Evolutionary conservation across 176 grass and related monocot species (phyloP), one percentile per base, ranked within the genome.

Genomic region (Ensete ventricosum): DNA sequence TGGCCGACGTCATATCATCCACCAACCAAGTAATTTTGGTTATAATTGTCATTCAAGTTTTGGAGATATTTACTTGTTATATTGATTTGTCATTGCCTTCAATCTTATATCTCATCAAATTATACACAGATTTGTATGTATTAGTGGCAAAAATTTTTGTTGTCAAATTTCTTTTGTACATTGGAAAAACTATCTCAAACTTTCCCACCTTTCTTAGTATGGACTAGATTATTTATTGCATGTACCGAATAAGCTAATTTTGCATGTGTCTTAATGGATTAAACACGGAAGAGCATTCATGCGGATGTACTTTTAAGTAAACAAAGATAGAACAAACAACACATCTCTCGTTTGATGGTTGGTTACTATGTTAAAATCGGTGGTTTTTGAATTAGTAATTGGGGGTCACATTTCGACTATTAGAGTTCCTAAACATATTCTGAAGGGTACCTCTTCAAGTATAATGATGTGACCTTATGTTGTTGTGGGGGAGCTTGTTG

Each of bases 1-100:
- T 98, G 94, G 94, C 94, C 94, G 83, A 98, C 94, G 71, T 98
- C 94, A 59, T 98, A 87, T 73, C 94, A 98, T 82, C 94, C 94
- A 50, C 75, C 82, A 60, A 62, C 79, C 14, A 82, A 87, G 94
- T 98, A 81, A 76, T 81, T 80, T 64, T 26, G 52, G 9, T 53
- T 52, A 53, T 57, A 55, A 1, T 8, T 55, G 29, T 55, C 8
- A 50, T 16, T 74, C 22, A 55, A 53, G 21, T 55, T 34, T 19
- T 27, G 9, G 22, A 74, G 23, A 55, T 55, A 24, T 74, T 74
- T 20, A n/a, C 10, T 17, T 57, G 27, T 17, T 55, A 16, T n/a
- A 21, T 70, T 20, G 25, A 50, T 50, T 70, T 8, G 8, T 29
- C 13, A 49, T 43, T 43, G 4, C 34, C 34, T 43, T 43, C 34